Conservation (phyloP, 345 rosid species). For the Boechera stricta region DNA sequence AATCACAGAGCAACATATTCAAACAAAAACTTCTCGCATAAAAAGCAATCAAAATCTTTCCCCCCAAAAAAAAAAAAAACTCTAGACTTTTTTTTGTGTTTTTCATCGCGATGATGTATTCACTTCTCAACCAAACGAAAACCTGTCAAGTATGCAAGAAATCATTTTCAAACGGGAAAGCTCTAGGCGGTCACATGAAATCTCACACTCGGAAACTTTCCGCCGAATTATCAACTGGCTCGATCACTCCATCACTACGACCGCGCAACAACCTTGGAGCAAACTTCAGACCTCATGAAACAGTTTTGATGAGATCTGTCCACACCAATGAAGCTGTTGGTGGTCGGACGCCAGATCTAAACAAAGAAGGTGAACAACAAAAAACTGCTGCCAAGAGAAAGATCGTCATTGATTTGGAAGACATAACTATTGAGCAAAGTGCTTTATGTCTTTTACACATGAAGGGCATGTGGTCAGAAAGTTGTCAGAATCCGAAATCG, state of each 20-base stretch:
- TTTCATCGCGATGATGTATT: slow-evolving; percentile 22
- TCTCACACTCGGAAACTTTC: slow-evolving; percentile 24
- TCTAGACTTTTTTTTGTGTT: not conserved
- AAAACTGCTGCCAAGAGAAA: slow-evolving; percentile 1
- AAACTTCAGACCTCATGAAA: not conserved
- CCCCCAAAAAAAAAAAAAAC: not conserved
- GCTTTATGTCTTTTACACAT: slow-evolving; percentile 32
- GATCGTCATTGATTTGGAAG: not conserved
- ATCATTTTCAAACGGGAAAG: slow-evolving; percentile 25
- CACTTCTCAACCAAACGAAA: slow-evolving; percentile 30
- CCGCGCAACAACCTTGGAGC: slow-evolving; percentile 5
- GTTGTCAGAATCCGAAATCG: not conserved
- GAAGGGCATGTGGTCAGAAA: not conserved
- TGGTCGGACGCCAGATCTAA: slow-evolving; percentile 20
- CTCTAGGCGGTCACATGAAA: slow-evolving; percentile 43
- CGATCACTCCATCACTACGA: slow-evolving; percentile 4
- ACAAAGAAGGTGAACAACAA: slow-evolving; percentile 19
- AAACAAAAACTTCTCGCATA: slow-evolving; percentile 8
- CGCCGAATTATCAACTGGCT: not conserved
- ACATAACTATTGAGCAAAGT: not conserved
- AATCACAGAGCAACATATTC: not conserved
- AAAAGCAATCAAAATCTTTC: not conserved
- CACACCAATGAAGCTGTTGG: not conserved
- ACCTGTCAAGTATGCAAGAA: slow-evolving; percentile 30
- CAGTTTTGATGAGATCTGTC: slow-evolving; percentile 33